Conservation (phyloP, 768 basidiomycete species). For the Termitomyces sp. region DNA sequence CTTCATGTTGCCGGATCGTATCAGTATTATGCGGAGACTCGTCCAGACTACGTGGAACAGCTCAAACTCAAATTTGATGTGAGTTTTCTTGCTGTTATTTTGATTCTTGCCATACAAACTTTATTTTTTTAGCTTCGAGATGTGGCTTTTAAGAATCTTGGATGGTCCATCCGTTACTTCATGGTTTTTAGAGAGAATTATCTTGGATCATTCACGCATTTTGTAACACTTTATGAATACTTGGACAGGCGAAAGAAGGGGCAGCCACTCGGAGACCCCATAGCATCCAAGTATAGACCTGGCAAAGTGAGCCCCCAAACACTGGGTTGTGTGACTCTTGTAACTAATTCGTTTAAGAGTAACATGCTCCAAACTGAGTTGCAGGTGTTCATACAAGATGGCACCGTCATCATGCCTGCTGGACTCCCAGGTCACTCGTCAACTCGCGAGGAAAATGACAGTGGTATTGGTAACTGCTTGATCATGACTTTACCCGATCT, state of each 20-base stretch:
- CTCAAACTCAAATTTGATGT: constrained; percentile 66
- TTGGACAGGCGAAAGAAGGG: constrained; percentile 57
- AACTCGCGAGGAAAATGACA: constrained; percentile 19
- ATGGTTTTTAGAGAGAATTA: constrained; percentile 93
- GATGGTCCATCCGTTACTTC: constrained; percentile 86
- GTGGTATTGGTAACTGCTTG: constrained; percentile 47
- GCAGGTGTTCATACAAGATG: constrained; percentile 43
- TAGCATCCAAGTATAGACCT: constrained; percentile 72
- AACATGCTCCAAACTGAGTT: constrained; percentile 80
- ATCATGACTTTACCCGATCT: constrained; percentile 58
- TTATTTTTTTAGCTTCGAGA: constrained; percentile 36
- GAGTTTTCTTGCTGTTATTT: constrained; percentile 13
- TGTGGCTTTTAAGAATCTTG: constrained; percentile 63
- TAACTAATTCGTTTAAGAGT: constrained; percentile 37
- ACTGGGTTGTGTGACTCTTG: not conserved
- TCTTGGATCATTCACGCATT: constrained; percentile 90
- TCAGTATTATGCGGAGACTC: constrained; percentile 62
- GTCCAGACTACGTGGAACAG: constrained; percentile 71
- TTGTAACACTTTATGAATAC: constrained; percentile 84
- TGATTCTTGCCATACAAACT: not conserved
- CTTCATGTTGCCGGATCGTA: constrained; percentile 67
- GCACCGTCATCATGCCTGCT: constrained; percentile 58
- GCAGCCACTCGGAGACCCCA: constrained; percentile 71
- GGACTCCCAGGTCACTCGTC: constrained; percentile 59
- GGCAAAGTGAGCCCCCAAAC: constrained; percentile 51